Evolutionary conservation across 1,284 basidiomycete genomes (phyloP).

Genomic region (Trametes hirsuta): DNA sequence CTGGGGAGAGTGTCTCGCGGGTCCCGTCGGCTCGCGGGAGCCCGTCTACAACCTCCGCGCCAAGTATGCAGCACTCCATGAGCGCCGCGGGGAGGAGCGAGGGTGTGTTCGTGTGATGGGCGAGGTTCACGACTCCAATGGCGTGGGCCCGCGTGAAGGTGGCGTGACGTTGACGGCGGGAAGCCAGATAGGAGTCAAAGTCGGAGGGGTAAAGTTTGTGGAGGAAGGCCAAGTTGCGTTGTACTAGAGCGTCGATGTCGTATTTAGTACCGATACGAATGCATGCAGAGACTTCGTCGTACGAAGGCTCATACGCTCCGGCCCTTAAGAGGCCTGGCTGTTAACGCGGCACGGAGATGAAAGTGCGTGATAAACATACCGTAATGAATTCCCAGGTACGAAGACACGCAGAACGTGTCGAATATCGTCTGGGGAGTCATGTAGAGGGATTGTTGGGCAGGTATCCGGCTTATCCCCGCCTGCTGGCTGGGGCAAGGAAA

Average conservation of each 20-base stretch:
- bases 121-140: conserved; percentile 25
- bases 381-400: conserved; percentile 9
- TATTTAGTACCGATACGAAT: conserved; percentile 25
- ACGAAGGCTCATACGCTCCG: conserved; percentile 10
- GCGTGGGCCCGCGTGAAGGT: conserved; percentile 13
- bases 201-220: conserved; percentile 17
- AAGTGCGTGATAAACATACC: conserved; percentile 1
- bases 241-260: conserved; percentile 19
- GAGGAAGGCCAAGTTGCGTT: conserved; percentile 17
- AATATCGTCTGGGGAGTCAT: conserved; percentile 20
- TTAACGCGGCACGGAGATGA: neutral
- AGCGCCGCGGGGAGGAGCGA: conserved; percentile 22
- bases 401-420: conserved; percentile 19
- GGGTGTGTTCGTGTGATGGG: conserved; percentile 9
- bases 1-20: conserved; percentile 15
- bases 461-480: neutral
- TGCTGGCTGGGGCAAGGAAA: conserved; percentile 9
- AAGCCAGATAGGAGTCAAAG: conserved; percentile 19
- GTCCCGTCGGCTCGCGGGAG: conserved; percentile 17
- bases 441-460: conserved; percentile 5
- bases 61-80: conserved; percentile 25
- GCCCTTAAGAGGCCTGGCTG: conserved; percentile 2
- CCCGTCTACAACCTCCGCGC: conserved; percentile 18
- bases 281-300: conserved; percentile 19
- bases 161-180: conserved; percentile 14